phyloP scores from a whole-genome alignment of 257 asterid species.

The Solanum chmielewskii region DNA sequence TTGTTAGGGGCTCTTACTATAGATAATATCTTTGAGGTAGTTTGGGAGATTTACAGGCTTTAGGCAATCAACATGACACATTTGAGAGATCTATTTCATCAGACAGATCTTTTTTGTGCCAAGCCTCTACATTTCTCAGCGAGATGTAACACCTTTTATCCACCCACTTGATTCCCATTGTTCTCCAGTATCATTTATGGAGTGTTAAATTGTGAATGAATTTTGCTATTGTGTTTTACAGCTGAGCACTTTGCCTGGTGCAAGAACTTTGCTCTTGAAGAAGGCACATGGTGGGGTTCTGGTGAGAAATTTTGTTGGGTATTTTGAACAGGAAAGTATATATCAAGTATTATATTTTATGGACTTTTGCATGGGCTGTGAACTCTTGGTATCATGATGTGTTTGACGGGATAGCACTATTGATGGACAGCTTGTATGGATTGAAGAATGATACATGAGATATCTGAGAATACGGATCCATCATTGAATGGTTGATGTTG shows the following conservation, averaged over 20 bases:
- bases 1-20: neutral
- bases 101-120: neutral
- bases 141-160: neutral
- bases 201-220: slow-evolving; percentile 40
- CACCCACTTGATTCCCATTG: neutral
- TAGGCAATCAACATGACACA: neutral
- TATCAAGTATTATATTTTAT: slow-evolving; percentile 9
- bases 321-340: slow-evolving; percentile 18
- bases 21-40: neutral
- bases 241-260: slow-evolving; percentile 73
- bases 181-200: slow-evolving; percentile 12
- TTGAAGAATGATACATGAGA: neutral
- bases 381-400: neutral
- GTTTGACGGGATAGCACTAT: neutral
- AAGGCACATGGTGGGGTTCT: slow-evolving; percentile 34
- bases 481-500: neutral
- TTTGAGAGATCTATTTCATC: neutral
- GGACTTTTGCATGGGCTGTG: slow-evolving; percentile 7
- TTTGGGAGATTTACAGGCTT: neutral
- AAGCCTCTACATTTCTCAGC: slow-evolving; percentile 1
- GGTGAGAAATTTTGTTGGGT: slow-evolving; percentile 37
- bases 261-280: slow-evolving; percentile 71
- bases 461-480: neutral
- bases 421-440: neutral
- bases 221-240: slow-evolving; percentile 73